Evolutionary conservation across 2,329 filamentous ascomycete genomes (phyloP).

Genomic region (Colletotrichum melonis): DNA sequence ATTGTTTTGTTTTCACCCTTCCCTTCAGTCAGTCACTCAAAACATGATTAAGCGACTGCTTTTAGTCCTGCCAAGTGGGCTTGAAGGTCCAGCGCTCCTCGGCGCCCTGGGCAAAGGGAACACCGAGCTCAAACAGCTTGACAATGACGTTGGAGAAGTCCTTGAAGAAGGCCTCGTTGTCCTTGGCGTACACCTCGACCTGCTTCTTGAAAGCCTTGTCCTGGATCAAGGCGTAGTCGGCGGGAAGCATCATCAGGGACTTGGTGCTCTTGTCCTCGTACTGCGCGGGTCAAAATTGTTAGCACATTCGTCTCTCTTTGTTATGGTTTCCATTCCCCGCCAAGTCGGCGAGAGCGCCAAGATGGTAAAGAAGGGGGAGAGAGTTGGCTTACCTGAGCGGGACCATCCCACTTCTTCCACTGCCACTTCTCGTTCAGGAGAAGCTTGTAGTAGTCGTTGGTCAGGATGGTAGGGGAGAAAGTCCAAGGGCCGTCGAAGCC

Average conservation of each 20-base stretch:
- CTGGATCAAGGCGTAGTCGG: slow-evolving; percentile 87
- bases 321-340: neutral
- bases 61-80: slow-evolving; percentile 47
- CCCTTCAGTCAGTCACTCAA: neutral
- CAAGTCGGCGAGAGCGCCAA: neutral
- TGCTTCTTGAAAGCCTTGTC: slow-evolving; percentile 87
- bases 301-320: neutral
- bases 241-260: slow-evolving; percentile 96
- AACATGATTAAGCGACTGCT: neutral
- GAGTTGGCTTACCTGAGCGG: slow-evolving; percentile 68
- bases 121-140: slow-evolving; percentile 93
- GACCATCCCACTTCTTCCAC: slow-evolving; percentile 91
- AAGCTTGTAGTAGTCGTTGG: slow-evolving; percentile 94
- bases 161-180: slow-evolving; percentile 91
- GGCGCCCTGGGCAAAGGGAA: slow-evolving; percentile 79
- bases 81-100: slow-evolving; percentile 75
- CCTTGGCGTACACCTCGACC: slow-evolving; percentile 90
- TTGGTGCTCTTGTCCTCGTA: slow-evolving; percentile 90
- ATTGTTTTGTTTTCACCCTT: neutral
- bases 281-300: slow-evolving; percentile 51
- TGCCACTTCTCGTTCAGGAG: slow-evolving; percentile 93
- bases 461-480: slow-evolving; percentile 89
- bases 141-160: slow-evolving; percentile 85
- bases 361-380: too few relatives aligned
- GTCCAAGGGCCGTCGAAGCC: slow-evolving; percentile 93